Percentiles rank a stretch among this genome's conserved stretches.
These are phyloP conservation scores for Besnoitia besnoiti DNA, from an alignment of 169 alveolate species.

Conservation along the genomic window DNA sequence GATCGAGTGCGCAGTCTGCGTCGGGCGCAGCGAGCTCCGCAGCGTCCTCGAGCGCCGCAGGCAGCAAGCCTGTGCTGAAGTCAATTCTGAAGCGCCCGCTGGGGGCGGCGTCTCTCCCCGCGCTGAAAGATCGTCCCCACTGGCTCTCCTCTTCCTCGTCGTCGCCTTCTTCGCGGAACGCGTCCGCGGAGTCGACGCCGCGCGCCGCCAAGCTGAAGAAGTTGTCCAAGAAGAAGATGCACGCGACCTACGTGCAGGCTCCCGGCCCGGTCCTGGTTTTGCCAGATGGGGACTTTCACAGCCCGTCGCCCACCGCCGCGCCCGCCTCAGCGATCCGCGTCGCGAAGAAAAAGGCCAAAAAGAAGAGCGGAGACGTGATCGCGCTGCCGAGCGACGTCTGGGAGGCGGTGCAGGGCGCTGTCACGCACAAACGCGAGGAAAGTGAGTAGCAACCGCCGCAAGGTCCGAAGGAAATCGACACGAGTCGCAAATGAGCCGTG, in stretches of 20 bases:
- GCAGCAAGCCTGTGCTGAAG: background rate
- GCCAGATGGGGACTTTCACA: conserved; percentile 1
- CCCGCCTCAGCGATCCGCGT: background rate
- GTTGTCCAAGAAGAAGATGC: background rate
- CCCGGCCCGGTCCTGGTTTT: background rate
- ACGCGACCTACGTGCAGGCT: background rate
- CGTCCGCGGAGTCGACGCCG: background rate
- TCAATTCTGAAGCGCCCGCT: background rate
- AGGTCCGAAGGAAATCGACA: no score
- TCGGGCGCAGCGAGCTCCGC: background rate
- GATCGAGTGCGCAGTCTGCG: no score
- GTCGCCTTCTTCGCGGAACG: background rate
- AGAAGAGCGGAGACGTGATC: background rate
- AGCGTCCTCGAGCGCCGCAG: background rate
- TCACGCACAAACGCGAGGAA: background rate
- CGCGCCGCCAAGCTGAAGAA: background rate
- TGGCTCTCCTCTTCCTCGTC: conserved; percentile 1
- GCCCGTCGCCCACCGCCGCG: conserved; percentile 6
- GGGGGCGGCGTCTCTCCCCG: background rate
- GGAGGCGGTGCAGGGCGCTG: background rate
- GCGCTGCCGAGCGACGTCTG: background rate
- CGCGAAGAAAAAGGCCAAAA: background rate
- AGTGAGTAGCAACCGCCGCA: background rate
- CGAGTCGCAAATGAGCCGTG: no score
- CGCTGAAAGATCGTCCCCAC: background rate